Evolutionary conservation across 2,329 filamentous ascomycete genomes (phyloP), one percentile per base, ranked within the genome.

Genomic region (Aschersonia sp.): DNA sequence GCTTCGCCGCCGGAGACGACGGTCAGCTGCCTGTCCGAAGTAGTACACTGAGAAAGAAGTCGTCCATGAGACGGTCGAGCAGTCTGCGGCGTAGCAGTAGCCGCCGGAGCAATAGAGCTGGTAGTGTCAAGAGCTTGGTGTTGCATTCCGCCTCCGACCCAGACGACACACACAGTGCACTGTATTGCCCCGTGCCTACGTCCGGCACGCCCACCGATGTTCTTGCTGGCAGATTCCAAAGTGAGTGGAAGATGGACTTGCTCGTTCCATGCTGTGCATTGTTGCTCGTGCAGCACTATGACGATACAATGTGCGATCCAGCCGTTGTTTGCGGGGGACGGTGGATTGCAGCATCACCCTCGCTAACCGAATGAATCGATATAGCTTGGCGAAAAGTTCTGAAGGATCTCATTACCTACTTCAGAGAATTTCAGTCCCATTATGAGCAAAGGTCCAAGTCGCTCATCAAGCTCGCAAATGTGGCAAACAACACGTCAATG

Each of bases 381-480:
- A 48, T 56, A 94, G 89, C 85, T 46, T 98, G 92, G 92, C 80
- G 92, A 57, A 95, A 94, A 69, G 77, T 96, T 10, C 76, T 98
- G 47, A 97, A 97, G 63, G 89, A 96, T 55, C 74, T 97, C 43
- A 95, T 97, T 54, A 71, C 85, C 49, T 97, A 95, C 64, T 97
- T 96, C 63, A 82, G 87, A 57, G 92, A 97, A 63, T 81, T 97
- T 44, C 88, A 95, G 61, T 77, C 77, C 46, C 86, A 89, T 45
- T 96, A 96, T 64, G 91, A 98, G 59, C 76, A 83, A 48, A 82
- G 85, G 51, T 77, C 85, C 31, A 97, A 96, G 63, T 79, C 84
- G 5, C 72, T 94, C 4, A 64, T 87, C 50, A 94, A 94, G 56
- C 78, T 94, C 6, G 83, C 85, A 47, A 89, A 89, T 58, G 77